A percentile compares a stretch with the other conserved stretches of the same genome.
These are phyloP conservation scores for Cladosporium sp. DNA, from an alignment of 2,329 filamentous ascomycete genomes.

Conservation along the genomic window DNA sequence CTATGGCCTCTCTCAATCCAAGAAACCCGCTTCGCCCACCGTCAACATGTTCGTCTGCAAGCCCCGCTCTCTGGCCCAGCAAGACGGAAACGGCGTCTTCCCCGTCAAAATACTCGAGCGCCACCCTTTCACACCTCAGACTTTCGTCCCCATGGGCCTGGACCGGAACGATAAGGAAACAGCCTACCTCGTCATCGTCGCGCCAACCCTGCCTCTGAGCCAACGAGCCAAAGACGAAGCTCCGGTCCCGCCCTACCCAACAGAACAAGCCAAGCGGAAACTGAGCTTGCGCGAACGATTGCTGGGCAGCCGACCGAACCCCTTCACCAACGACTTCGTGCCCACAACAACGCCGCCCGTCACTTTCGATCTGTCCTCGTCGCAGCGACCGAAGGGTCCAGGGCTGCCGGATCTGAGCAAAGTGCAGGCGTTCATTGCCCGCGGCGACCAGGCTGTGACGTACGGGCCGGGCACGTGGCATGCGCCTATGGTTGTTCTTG, in stretches of 20 bases:
- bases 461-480: constrained; percentile 93
- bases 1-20: constrained; percentile 61
- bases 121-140: constrained; percentile 91
- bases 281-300: constrained; percentile 34
- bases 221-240: not conserved
- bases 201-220: constrained; percentile 59
- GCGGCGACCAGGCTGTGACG: constrained; percentile 74
- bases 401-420: constrained; percentile 67
- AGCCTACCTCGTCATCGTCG: constrained; percentile 79
- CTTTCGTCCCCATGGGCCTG: constrained; percentile 72
- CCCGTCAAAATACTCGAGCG: constrained; percentile 72
- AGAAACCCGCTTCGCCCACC: constrained; percentile 51
- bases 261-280: constrained; percentile 25
- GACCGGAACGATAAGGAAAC: constrained; percentile 40
- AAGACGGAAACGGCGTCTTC: constrained; percentile 42
- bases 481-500: constrained; percentile 89
- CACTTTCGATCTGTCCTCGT: constrained; percentile 11
- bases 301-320: constrained; percentile 35
- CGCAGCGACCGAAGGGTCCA: constrained; percentile 33
- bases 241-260: constrained; percentile 38
- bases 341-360: constrained; percentile 24
- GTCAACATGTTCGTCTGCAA: constrained; percentile 90
- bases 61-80: constrained; percentile 49
- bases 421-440: constrained; percentile 72
- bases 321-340: constrained; percentile 46